A percentile compares a stretch with the other conserved stretches of the same genome.
Evolutionary conservation across 768 basidiomycete genomes (phyloP).

Genomic region (Hygrocybe coccinea): DNA sequence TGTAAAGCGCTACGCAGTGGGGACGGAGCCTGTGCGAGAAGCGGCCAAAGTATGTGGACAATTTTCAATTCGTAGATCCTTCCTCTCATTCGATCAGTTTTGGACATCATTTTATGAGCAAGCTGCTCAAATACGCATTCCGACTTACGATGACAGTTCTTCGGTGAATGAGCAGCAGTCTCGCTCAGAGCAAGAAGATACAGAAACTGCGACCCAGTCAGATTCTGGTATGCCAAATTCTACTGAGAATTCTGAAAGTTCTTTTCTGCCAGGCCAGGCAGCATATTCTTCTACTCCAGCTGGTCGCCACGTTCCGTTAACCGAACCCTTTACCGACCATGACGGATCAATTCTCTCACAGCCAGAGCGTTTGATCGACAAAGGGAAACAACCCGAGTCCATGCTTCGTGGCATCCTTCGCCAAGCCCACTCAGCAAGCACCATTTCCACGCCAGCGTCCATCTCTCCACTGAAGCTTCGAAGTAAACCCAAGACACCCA

Average conservation of each 20-base stretch:
- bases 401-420: conserved; percentile 50
- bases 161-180: conserved; percentile 48
- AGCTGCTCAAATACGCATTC: conserved; percentile 83
- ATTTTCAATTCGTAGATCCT: background rate
- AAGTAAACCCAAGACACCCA: conserved; percentile 56
- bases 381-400: conserved; percentile 32
- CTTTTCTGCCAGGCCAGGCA: conserved; percentile 68
- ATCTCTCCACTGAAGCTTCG: conserved; percentile 51
- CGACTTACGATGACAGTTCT: conserved; percentile 66
- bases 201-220: conserved; percentile 24
- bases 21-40: conserved; percentile 82
- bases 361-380: conserved; percentile 37
- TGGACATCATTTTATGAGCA: conserved; percentile 97
- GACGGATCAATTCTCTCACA: conserved; percentile 29
- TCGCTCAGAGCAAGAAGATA: conserved; percentile 23
- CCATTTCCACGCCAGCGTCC: conserved; percentile 34
- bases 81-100: conserved; percentile 50
- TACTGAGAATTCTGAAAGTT: conserved; percentile 65
- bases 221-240: conserved; percentile 19
- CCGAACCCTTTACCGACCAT: conserved; percentile 31
- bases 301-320: conserved; percentile 19
- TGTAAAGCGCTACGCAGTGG: conserved; percentile 84
- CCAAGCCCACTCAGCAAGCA: conserved; percentile 36
- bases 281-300: conserved; percentile 80
- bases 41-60: conserved; percentile 69